phyloP scores from a whole-genome alignment of 2,329 filamentous ascomycete species.

The Gnomoniopsis sp. region DNA sequence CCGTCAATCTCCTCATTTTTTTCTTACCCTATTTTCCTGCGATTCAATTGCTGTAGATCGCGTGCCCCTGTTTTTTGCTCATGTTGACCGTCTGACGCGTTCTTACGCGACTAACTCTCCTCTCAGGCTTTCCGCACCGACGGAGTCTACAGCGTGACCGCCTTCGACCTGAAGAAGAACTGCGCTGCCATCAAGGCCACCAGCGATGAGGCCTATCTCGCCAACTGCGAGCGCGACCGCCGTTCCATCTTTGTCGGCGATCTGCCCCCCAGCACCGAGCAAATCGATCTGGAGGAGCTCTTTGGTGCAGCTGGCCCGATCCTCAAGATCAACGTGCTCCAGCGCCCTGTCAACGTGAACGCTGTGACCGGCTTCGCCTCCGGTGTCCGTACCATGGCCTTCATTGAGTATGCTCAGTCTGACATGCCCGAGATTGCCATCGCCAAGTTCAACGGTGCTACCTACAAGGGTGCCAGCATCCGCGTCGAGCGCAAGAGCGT shows the following conservation, averaged over 20 bases:
- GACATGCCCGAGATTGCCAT: constrained; percentile 20
- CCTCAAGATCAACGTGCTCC: constrained; percentile 26
- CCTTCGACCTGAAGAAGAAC: constrained; percentile 31
- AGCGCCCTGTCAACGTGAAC: constrained; percentile 20
- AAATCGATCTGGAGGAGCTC: constrained; percentile 23
- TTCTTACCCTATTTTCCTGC: neutral
- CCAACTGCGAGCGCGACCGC: constrained; percentile 30
- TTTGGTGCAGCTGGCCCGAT: constrained; percentile 27
- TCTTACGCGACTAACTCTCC: constrained; percentile 8
- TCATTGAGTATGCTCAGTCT: constrained; percentile 22
- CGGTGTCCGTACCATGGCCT: constrained; percentile 27
- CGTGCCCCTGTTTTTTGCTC: no score
- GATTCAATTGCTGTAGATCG: neutral
- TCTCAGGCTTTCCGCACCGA: constrained; percentile 32
- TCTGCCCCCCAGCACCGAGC: constrained; percentile 24
- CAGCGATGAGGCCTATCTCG: constrained; percentile 28
- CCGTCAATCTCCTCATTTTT: neutral
- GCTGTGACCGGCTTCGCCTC: constrained; percentile 10
- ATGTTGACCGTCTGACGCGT: neutral
- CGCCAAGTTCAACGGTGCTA: constrained; percentile 6
- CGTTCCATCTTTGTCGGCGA: constrained; percentile 33
- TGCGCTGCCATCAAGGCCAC: constrained; percentile 21
- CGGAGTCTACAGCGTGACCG: constrained; percentile 26
- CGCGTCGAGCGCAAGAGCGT: constrained; percentile 18
- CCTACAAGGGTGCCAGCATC: constrained; percentile 9